Percentiles rank a stretch among this genome's conserved stretches.
These are phyloP conservation scores for Capronia coronata DNA, from an alignment of 2,329 filamentous ascomycete genomes.

Conservation along the genomic window DNA sequence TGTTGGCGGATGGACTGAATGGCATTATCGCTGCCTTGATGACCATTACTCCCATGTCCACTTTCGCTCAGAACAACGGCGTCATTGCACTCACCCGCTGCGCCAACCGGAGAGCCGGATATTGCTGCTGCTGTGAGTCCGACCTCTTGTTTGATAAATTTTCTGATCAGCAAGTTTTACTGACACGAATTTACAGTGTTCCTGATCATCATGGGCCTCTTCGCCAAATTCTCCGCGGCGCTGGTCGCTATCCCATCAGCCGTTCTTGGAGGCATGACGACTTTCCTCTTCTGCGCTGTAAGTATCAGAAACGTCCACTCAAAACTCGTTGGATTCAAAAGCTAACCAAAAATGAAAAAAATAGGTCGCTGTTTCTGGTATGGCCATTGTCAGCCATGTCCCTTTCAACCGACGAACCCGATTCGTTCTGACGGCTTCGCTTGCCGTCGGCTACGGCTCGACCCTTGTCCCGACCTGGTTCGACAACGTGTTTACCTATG, in stretches of 20 bases:
- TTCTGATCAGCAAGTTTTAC: not conserved
- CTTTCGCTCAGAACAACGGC: constrained; percentile 64
- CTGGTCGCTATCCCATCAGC: constrained; percentile 57
- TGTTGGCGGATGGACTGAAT: constrained; percentile 61
- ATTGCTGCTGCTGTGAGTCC: constrained; percentile 48
- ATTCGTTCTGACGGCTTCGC: constrained; percentile 58
- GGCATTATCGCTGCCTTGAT: constrained; percentile 57
- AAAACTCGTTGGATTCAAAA: no score
- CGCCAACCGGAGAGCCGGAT: constrained; percentile 62
- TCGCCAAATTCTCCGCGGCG: constrained; percentile 63
- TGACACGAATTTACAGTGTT: constrained; percentile 41
- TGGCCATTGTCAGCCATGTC: constrained; percentile 58
- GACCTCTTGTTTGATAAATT: not conserved
- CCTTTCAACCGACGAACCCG: constrained; percentile 60
- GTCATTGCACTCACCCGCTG: constrained; percentile 63
- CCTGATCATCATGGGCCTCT: constrained; percentile 62
- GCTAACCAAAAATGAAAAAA: not conserved
- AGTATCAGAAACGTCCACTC: no score
- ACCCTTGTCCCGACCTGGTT: constrained; percentile 44
- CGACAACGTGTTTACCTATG: constrained; percentile 41
- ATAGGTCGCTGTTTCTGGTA: constrained; percentile 51
- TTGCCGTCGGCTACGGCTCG: constrained; percentile 54
- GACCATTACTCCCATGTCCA: constrained; percentile 63
- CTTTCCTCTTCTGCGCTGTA: constrained; percentile 62
- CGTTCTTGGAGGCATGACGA: constrained; percentile 47